Evolutionary conservation across 371 early-diverging fungal species (phyloP).

Genomic region (Mortierella sp.): DNA sequence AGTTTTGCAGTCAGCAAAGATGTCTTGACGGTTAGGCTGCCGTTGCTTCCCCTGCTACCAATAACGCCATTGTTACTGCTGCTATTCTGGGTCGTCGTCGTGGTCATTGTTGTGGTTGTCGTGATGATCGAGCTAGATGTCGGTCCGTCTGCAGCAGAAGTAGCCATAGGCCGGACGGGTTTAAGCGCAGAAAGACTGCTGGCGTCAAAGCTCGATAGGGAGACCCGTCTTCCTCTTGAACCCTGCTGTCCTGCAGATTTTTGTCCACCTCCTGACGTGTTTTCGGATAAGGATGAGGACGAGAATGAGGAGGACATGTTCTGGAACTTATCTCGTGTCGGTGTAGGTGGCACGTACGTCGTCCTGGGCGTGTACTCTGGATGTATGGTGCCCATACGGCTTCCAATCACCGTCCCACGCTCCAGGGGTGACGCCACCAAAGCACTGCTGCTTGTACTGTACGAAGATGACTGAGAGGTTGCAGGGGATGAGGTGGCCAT

Average conservation of each 20-base stretch:
- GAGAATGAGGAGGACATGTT: not conserved
- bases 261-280: constrained; percentile 18
- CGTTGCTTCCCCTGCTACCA: not conserved
- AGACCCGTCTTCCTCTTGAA: constrained; percentile 26
- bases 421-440: constrained; percentile 39
- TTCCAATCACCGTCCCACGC: constrained; percentile 36
- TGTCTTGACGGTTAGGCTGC: constrained; percentile 14
- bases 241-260: not conserved
- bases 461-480: not conserved
- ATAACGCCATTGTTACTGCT: not conserved
- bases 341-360: constrained; percentile 15
- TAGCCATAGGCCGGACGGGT: constrained; percentile 12
- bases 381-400: constrained; percentile 34
- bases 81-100: constrained; percentile 9
- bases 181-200: constrained; percentile 41
- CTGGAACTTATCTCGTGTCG: constrained; percentile 1
- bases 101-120: constrained; percentile 5
- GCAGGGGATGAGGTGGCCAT: constrained; percentile 11
- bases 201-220: constrained; percentile 43
- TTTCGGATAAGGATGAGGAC: not conserved
- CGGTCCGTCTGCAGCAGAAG: not conserved
- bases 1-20: constrained; percentile 21
- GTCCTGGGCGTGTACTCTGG: constrained; percentile 31
- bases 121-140: constrained; percentile 10
- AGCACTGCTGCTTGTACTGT: constrained; percentile 2